phyloP scores from a whole-genome alignment of 1,284 basidiomycete genomes.

The Cryptococcus sp. region DNA sequence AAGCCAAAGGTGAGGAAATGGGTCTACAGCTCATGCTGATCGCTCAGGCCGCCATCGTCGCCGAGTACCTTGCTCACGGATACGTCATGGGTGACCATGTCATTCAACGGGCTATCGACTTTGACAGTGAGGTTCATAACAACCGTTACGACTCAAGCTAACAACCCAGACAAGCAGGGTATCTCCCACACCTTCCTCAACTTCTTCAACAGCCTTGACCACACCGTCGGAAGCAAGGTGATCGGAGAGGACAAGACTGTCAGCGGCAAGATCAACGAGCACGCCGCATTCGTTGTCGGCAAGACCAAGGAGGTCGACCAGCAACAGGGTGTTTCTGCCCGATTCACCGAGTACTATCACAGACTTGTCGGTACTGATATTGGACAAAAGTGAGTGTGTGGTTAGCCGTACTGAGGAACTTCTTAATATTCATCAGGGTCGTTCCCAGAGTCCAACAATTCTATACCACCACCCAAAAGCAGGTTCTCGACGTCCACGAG shows the following conservation, averaged over 20 bases:
- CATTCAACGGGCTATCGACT: conserved; percentile 77
- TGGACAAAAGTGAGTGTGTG: conserved; percentile 58
- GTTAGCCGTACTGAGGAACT: not conserved
- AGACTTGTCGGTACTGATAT: conserved; percentile 68
- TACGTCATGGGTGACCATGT: conserved; percentile 75
- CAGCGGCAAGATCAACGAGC: conserved; percentile 62
- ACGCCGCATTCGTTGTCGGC: conserved; percentile 54
- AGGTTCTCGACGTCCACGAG: conserved; percentile 57
- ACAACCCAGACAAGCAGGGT: conserved; percentile 64
- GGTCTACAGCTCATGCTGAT: not conserved
- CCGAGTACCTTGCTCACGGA: conserved; percentile 78
- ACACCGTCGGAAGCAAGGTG: conserved; percentile 60
- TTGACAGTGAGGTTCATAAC: conserved; percentile 61
- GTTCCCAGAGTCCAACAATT: conserved; percentile 45
- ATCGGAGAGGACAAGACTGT: conserved; percentile 56
- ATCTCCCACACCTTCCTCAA: conserved; percentile 77
- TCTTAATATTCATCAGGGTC: not conserved
- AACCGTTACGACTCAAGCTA: not conserved
- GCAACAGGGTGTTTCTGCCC: conserved; percentile 68
- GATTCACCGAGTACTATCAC: conserved; percentile 69
- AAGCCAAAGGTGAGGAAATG: conserved; percentile 46
- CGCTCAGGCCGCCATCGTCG: conserved; percentile 58
- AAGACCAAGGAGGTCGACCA: conserved; percentile 72
- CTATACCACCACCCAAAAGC: conserved; percentile 68
- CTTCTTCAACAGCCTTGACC: conserved; percentile 69